Percentiles rank a stretch among this genome's conserved stretches.
These are phyloP conservation scores for Komagataella pastoris DNA, from an alignment of 805 yeast species.

Conservation along the genomic window DNA sequence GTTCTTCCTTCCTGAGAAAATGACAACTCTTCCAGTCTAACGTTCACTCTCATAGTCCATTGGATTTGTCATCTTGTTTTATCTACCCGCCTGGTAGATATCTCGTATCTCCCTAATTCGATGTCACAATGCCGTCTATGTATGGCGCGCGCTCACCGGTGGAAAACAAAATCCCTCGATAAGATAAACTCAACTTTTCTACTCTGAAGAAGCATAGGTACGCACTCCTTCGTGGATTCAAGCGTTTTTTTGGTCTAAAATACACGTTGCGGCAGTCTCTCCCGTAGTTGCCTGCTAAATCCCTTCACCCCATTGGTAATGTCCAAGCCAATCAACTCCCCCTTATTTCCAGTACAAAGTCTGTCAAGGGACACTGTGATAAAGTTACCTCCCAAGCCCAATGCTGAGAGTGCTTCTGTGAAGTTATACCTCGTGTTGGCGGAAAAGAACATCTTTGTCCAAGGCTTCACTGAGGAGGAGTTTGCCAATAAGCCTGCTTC, in stretches of 20 bases:
- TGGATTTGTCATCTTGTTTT: too few relatives aligned
- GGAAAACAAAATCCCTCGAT: neutral
- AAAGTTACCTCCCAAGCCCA: conserved; percentile 41
- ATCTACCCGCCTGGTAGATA: too few relatives aligned
- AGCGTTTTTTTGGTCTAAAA: neutral
- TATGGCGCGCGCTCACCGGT: neutral
- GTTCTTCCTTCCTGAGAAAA: too few relatives aligned
- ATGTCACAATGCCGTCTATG: too few relatives aligned
- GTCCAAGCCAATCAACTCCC: conserved; percentile 17
- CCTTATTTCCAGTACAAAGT: conserved; percentile 33
- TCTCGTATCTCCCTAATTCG: too few relatives aligned
- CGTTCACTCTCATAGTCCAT: too few relatives aligned
- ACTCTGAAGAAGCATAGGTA: neutral
- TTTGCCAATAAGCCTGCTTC: conserved; percentile 60
- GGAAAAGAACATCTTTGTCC: conserved; percentile 67
- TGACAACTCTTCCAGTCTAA: too few relatives aligned
- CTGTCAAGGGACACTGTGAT: conserved; percentile 24
- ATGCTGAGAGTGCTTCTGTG: conserved; percentile 49
- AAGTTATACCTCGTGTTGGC: conserved; percentile 64
- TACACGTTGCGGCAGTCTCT: neutral
- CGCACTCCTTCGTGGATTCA: neutral
- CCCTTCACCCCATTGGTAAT: conserved; percentile 3
- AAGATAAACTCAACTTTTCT: neutral
- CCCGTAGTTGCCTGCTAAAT: neutral
- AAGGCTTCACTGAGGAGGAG: conserved; percentile 66